Percentiles rank a stretch among this genome's conserved stretches.
Conservation (phyloP, 1,139 yeast genomes). For the Candida albicans region DNA sequence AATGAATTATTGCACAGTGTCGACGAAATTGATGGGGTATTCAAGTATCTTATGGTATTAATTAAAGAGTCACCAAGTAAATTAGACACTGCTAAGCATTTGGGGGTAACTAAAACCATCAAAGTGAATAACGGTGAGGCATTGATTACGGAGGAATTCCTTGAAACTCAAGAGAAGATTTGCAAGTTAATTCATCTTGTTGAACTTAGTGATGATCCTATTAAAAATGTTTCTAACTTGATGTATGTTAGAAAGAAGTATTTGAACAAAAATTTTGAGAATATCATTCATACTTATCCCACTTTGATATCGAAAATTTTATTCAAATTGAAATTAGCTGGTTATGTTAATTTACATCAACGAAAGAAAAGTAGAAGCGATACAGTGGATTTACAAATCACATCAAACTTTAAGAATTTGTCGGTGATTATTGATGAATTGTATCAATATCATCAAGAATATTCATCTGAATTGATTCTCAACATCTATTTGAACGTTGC, state of each 20-base stretch:
- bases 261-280: conserved; percentile 53
- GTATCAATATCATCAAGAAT: conserved; percentile 49
- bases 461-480: conserved; percentile 49
- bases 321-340: conserved; percentile 56
- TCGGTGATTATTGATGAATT: conserved; percentile 74
- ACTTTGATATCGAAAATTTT: conserved; percentile 64
- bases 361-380: conserved; percentile 16
- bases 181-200: conserved; percentile 71
- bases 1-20: conserved; percentile 21
- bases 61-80: conserved; percentile 31
- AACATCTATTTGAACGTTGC: conserved; percentile 59
- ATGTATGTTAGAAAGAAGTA: conserved; percentile 55
- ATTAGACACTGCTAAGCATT: conserved; percentile 35
- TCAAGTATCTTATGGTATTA: conserved; percentile 42
- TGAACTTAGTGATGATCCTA: conserved; percentile 44
- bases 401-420: conserved; percentile 66
- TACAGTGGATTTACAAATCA: conserved; percentile 28
- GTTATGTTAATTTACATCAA: conserved; percentile 24
- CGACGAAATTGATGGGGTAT: conserved; percentile 46
- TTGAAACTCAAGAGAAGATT: conserved; percentile 64
- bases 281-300: conserved; percentile 70
- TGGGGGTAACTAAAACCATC: conserved; percentile 38
- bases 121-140: conserved; percentile 33
- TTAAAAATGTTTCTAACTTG: conserved; percentile 54
- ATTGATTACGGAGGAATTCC: conserved; percentile 36